Conservation (phyloP, 1,139 yeast genomes). For the Pichia sp. region DNA sequence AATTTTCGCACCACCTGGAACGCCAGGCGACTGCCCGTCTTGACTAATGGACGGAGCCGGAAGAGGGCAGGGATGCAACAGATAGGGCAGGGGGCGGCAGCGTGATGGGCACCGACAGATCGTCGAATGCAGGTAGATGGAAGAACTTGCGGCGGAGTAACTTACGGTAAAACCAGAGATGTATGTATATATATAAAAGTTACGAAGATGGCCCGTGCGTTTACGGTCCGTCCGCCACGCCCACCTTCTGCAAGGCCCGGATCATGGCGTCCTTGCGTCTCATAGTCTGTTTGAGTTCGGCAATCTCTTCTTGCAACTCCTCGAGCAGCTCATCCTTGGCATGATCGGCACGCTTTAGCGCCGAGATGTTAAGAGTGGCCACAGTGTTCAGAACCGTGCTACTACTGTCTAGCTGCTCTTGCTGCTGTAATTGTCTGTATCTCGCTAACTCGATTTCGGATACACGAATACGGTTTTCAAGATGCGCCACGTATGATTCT, state of each 20-base stretch:
- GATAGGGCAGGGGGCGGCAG: no score
- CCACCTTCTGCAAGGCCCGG: constrained; percentile 55
- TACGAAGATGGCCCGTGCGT: no score
- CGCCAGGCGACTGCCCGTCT: not conserved
- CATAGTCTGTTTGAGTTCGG: constrained; percentile 57
- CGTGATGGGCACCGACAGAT: no score
- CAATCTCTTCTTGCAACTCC: constrained; percentile 69
- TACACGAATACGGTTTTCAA: constrained; percentile 54
- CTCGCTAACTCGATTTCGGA: constrained; percentile 28
- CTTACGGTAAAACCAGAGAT: no score
- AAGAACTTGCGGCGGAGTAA: no score
- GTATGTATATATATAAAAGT: no score
- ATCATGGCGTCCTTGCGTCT: constrained; percentile 75
- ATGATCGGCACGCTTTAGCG: not conserved
- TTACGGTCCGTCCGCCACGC: not conserved
- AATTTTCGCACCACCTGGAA: not conserved
- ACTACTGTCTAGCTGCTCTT: not conserved
- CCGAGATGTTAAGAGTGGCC: not conserved
- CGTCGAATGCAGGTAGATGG: no score
- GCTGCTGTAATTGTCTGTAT: not conserved
- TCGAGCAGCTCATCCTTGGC: constrained; percentile 34
- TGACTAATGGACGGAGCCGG: not conserved
- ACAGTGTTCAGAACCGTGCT: constrained; percentile 2
- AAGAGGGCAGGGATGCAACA: not conserved
- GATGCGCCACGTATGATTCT: constrained; percentile 56